Evolutionary conservation across 2,329 filamentous ascomycete genomes (phyloP), one percentile per base, ranked within the genome.

Genomic region (Westerdykella sp.): DNA sequence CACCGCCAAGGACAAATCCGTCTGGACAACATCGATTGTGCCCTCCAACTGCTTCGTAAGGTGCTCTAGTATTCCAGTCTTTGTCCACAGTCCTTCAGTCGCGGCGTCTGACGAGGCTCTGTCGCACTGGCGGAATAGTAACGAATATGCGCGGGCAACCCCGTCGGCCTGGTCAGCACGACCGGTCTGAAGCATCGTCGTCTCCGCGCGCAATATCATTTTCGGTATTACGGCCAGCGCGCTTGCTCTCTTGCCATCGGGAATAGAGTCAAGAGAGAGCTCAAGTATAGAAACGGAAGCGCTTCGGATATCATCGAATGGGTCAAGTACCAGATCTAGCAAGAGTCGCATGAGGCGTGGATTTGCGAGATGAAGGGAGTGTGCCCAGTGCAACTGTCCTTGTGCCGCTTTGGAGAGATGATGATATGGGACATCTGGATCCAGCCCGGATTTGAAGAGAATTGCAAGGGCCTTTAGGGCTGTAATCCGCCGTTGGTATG

Each of bases 121-220:
- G 7, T 12, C 25, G 30, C 47, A 53, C 41, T 57, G 51, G 43
- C 83, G 87, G 4, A 88, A 88, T 1, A 88, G 65, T 13, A 95
- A 69, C 34, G 85, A 81, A 47, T 84, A 85, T 2, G 84, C 74
- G 41, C 87, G 81, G 28, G 90, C 91, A 38, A 93, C 83, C 9
- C 91, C 91, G 67, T 98, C 91, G 1, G 90, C 89, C 63, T 95
- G 87, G 60, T 97, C 90, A 11, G 89, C 91, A 47, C 93, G 79
- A 16, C 87, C 87, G 4, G 88, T 95, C 21, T 71, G 73, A 16
- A 81, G 74, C 45, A 87, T 83, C 28, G 79, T 70, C 4, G 68
- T 65, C 44, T 83, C 77, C 1, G 70, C 71, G 25, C 66, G 56
- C 9, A 48, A 34, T 7, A 69, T 42, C 22, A 66, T 67, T 2